phyloP scores from a whole-genome alignment of 768 basidiomycete genomes.

The Hebeloma cylindrosporum region DNA sequence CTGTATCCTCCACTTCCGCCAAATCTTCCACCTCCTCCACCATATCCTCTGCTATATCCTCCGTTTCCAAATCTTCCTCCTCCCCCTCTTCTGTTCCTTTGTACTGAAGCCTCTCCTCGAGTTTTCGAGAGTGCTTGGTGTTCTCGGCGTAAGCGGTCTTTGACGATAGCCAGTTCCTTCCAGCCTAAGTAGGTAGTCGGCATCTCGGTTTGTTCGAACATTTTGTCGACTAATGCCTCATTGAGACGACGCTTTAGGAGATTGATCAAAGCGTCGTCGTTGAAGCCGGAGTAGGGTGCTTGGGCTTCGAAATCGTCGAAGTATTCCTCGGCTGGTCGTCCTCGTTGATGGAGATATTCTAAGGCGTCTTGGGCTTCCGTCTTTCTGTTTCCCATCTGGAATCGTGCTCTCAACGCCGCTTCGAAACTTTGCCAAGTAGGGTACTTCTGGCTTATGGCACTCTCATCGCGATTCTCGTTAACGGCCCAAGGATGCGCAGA shows the following conservation, averaged over 20 bases:
- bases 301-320: conserved; percentile 7
- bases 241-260: neutral
- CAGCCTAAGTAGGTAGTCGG: conserved; percentile 2
- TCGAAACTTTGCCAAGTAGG: conserved; percentile 3
- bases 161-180: conserved; percentile 5
- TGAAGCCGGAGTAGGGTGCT: conserved; percentile 1
- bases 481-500: neutral
- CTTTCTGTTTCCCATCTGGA: neutral
- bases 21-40: neutral
- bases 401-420: neutral
- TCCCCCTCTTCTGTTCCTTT: no score
- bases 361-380: conserved; percentile 3
- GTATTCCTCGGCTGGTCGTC: conserved; percentile 1
- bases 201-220: neutral
- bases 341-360: neutral
- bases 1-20: neutral
- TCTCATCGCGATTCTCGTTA: no score
- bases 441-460: no score
- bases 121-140: no score
- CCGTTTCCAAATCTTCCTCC: neutral
- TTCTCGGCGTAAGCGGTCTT: conserved; percentile 2
- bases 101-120: no score
- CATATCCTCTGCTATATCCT: neutral
- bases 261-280: conserved; percentile 1
- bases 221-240: neutral